Conservation (phyloP, 495 filamentous ascomycete genomes). For the Parachaetomium inaequale region DNA sequence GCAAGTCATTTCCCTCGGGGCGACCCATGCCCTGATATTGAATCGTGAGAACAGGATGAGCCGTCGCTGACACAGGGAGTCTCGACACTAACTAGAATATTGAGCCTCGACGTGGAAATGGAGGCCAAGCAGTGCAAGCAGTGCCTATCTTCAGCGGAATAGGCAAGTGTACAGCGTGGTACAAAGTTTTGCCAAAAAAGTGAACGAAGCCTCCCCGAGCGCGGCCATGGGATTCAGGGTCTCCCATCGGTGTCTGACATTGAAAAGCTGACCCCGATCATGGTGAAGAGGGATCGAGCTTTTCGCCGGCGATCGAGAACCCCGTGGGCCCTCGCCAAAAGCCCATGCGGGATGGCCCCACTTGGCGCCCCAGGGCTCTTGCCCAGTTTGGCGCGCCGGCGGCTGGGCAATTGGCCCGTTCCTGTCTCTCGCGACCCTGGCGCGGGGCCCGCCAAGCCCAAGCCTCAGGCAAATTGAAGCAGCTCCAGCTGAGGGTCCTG, state of each 20-base stretch:
- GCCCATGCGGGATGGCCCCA: constrained; percentile 21
- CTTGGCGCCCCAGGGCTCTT: constrained; percentile 5
- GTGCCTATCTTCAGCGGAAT: neutral
- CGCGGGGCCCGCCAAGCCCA: neutral
- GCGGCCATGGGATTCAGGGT: constrained; percentile 18
- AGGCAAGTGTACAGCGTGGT: neutral
- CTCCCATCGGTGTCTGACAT: neutral
- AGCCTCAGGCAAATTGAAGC: neutral
- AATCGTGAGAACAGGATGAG: neutral
- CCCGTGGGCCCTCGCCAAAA: neutral
- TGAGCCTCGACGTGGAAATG: neutral
- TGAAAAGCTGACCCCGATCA: neutral
- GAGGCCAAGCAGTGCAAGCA: neutral
- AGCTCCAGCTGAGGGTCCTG: neutral
- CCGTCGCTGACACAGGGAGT: neutral
- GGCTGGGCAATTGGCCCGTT: neutral
- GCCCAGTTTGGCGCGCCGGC: neutral
- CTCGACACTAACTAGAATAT: too few species aligned
- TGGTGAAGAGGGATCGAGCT: constrained; percentile 27
- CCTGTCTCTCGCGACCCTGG: neutral
- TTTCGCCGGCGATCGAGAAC: constrained; percentile 30
- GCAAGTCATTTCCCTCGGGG: neutral
- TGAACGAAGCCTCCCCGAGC: neutral
- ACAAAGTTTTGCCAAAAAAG: neutral
- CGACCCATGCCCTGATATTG: neutral